Conservation (phyloP, 2,329 filamentous ascomycete genomes). For the Exophiala lecanii-corni region DNA sequence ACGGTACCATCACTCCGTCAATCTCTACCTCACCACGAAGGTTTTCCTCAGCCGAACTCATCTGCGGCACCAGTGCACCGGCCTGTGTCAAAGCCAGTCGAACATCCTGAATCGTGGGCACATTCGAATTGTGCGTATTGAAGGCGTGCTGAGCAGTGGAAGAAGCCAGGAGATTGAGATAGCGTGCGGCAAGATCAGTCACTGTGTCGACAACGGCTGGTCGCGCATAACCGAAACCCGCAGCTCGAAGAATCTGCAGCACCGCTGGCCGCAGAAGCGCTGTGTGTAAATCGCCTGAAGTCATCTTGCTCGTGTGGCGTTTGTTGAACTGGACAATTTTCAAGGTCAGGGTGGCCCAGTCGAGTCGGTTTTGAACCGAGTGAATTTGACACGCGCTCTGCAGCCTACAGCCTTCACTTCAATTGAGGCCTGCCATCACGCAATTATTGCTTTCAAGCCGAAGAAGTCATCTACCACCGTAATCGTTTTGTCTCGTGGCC, state of each 20-base stretch:
- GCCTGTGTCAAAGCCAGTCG: slow-evolving; percentile 79
- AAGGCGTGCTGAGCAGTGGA: slow-evolving; percentile 67
- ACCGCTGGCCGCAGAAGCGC: slow-evolving; percentile 80
- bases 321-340: too few relatives aligned
- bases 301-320: slow-evolving; percentile 35
- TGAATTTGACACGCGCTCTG: too few relatives aligned
- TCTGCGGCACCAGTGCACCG: slow-evolving; percentile 67
- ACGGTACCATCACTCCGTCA: slow-evolving; percentile 25
- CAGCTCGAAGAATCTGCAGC: slow-evolving; percentile 84
- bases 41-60: slow-evolving; percentile 63
- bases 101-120: slow-evolving; percentile 68
- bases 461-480: too few relatives aligned
- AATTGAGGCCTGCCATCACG: too few relatives aligned
- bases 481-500: too few relatives aligned
- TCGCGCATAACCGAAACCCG: slow-evolving; percentile 79
- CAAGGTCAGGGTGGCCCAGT: too few relatives aligned
- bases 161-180: slow-evolving; percentile 69
- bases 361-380: too few relatives aligned
- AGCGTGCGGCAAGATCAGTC: slow-evolving; percentile 80
- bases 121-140: slow-evolving; percentile 62
- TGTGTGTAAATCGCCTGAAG: slow-evolving; percentile 56
- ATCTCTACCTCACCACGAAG: slow-evolving; percentile 51
- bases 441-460: too few relatives aligned
- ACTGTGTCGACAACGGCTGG: slow-evolving; percentile 80
- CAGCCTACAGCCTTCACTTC: too few relatives aligned